Evolutionary conservation across 257 asterid species (phyloP).

Genomic region (Solanum paucissectum): DNA sequence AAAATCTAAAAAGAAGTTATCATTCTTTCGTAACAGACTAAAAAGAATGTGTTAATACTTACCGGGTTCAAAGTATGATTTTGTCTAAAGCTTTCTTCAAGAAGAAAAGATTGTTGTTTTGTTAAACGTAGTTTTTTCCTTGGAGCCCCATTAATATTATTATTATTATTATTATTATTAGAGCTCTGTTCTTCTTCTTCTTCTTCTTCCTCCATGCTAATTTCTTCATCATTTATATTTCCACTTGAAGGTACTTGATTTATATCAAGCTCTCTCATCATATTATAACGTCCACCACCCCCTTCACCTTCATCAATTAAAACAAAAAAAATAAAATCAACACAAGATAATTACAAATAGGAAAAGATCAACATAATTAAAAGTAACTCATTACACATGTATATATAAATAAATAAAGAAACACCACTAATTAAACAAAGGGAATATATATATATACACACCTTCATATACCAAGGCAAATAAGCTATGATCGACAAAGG

Average conservation of each 20-base stretch:
- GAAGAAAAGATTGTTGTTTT: constrained; percentile 62
- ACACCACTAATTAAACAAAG: neutral
- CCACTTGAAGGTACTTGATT: constrained; percentile 39
- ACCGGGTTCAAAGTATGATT: constrained; percentile 72
- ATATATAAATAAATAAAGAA: neutral
- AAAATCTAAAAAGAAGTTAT: too few species aligned
- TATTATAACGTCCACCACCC: constrained; percentile 13
- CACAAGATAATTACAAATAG: neutral
- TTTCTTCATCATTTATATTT: constrained; percentile 22
- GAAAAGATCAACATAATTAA: neutral
- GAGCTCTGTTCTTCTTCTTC: constrained; percentile 38
- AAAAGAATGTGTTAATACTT: neutral
- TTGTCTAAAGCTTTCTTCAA: constrained; percentile 61
- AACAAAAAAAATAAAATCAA: neutral
- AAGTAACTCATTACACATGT: neutral
- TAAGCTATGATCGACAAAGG: neutral
- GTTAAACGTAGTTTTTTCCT: constrained; percentile 72
- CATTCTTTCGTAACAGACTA: neutral
- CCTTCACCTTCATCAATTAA: constrained; percentile 21
- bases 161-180: constrained; percentile 1
- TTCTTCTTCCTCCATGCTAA: constrained; percentile 39
- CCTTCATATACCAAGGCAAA: neutral
- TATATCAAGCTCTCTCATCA: constrained; percentile 47
- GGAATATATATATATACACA: neutral
- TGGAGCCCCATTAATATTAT: constrained; percentile 15